These are phyloP conservation scores for Phytopythium sindhum DNA, from an alignment of 352 stramenopile genomes.

Conservation along the genomic window DNA sequence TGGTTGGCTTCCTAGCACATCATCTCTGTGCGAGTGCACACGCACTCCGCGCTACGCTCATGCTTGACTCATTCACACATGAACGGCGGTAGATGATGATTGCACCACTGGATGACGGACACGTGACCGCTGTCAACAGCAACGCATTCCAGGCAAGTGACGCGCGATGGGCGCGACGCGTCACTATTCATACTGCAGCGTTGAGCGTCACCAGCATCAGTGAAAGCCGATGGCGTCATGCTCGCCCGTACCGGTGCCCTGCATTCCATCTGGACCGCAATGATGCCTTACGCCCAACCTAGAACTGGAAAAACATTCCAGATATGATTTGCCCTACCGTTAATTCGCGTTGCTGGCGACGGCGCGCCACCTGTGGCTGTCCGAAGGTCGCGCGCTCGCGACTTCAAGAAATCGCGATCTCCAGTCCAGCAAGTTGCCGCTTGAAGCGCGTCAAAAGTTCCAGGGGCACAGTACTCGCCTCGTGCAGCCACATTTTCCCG, in stretches of 20 bases:
- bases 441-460: not conserved
- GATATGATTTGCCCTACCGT: not conserved
- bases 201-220: not conserved
- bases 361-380: not conserved
- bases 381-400: not conserved
- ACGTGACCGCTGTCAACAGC: too few species aligned
- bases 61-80: too few species aligned
- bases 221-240: not conserved
- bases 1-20: too few species aligned
- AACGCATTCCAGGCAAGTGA: too few species aligned
- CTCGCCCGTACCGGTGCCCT: not conserved
- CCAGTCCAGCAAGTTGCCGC: not conserved
- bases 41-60: too few species aligned
- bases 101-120: too few species aligned
- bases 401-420: not conserved
- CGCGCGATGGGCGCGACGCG: too few species aligned
- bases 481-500: slow-evolving; percentile 3
- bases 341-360: not conserved
- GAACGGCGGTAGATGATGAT: too few species aligned
- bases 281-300: not conserved
- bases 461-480: not conserved
- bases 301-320: not conserved
- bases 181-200: too few species aligned
- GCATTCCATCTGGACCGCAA: not conserved
- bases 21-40: too few species aligned